A percentile compares a stretch with the other conserved stretches of the same genome.
Conservation (phyloP, 2,329 filamentous ascomycete genomes). For the Colletotrichum zoysiae region DNA sequence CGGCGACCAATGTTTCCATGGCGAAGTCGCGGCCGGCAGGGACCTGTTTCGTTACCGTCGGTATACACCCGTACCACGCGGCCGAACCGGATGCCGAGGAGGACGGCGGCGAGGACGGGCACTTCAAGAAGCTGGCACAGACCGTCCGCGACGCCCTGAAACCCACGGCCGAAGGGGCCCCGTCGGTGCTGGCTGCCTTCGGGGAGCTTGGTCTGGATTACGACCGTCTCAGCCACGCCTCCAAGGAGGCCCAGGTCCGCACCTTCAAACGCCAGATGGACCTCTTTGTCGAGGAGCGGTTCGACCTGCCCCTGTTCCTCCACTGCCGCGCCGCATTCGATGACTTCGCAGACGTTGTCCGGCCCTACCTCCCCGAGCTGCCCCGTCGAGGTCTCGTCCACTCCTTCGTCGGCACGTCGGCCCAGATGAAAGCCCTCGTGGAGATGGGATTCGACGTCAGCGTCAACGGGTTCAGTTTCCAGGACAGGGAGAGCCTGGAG, state of each 20-base stretch:
- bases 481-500: constrained; percentile 52
- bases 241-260: constrained; percentile 55
- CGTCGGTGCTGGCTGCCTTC: constrained; percentile 56
- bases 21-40: constrained; percentile 46
- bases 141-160: constrained; percentile 44
- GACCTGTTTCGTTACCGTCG: constrained; percentile 60
- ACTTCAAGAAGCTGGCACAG: constrained; percentile 46
- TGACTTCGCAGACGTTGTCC: constrained; percentile 58
- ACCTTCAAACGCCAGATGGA: constrained; percentile 58
- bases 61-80: constrained; percentile 65
- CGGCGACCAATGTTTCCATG: constrained; percentile 47
- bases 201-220: constrained; percentile 66
- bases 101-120: constrained; percentile 43
- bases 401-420: constrained; percentile 53
- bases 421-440: constrained; percentile 55
- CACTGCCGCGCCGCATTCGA: constrained; percentile 57
- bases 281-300: constrained; percentile 49
- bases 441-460: constrained; percentile 57
- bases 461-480: constrained; percentile 64
- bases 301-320: constrained; percentile 55
- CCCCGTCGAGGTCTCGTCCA: constrained; percentile 55
- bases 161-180: neutral
- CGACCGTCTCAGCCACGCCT: constrained; percentile 57
- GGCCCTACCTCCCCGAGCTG: constrained; percentile 53
- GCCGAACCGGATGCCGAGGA: constrained; percentile 53